Evolutionary conservation across 306 rosid species (phyloP), one percentile per base, ranked within the genome.

Genomic region (Hippophae rhamnoides): DNA sequence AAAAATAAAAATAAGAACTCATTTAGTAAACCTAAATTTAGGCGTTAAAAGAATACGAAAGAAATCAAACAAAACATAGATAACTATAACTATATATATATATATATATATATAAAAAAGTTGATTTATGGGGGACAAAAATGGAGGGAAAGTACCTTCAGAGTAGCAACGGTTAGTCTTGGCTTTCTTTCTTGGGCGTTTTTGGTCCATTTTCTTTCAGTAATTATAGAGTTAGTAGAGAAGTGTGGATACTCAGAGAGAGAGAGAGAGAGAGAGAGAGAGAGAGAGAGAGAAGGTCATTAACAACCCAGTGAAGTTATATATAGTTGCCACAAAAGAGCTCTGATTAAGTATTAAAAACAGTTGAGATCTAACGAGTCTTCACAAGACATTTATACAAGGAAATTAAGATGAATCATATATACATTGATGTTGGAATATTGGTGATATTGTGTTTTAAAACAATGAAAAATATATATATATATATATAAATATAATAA

Each of bases 101-200:
- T 18, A 18, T 18, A 18, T 18, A 18, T 18, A 18, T 18, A 18
- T 18, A 18, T 18, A 18, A 47, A 41, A 23, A 60, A 18, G 13
- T 3, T 40, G 45, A 12, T 27, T 31, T 31, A 11, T 5, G 52
- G 52, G 52, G 38, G 55, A n/a, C 7, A 25, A 46, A 49, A 40
- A 13, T 7, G 66, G 47, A 41, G 10, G 10, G 42, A 27, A 49
- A 52, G 27, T 69, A 68, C 85, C 85, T 64, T 80, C 79, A 11
- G 74, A 72, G 69, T 13, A 45, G 51, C 60, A 70, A 10, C 49
- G 52, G 63, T 62, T 56, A 40, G 40, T 47, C 69, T 63, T 76
- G 12, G 64, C 75, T 51, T 76, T 71, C 64, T 69, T 72, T 69
- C 71, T 65, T 45, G 69, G 57, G 68, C 72, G 76, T 18, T 60